phyloP scores from a whole-genome alignment of 129 eudicot genomes.

The Helichrysum umbraculigerum region DNA sequence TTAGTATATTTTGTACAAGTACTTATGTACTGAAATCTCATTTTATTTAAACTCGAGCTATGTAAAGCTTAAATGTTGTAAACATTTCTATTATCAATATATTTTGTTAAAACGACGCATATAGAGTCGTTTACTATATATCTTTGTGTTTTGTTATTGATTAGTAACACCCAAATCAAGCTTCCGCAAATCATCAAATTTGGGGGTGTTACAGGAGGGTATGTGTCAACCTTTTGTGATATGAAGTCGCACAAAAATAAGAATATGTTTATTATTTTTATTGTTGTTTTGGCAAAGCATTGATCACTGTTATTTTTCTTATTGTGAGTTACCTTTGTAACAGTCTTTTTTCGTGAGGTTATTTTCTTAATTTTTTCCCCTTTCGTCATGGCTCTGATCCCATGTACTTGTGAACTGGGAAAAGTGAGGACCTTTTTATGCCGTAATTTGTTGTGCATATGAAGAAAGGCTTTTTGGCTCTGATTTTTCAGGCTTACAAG shows the following conservation, averaged over 20 bases:
- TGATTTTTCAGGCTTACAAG: constrained; percentile 2
- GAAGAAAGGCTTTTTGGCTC: constrained; percentile 34
- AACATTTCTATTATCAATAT: too few relatives aligned
- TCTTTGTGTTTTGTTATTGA: too few relatives aligned
- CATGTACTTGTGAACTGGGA: constrained; percentile 36
- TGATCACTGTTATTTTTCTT: background rate
- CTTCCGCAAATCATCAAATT: too few relatives aligned
- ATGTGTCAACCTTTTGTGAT: constrained; percentile 11
- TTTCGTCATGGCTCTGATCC: constrained; percentile 34
- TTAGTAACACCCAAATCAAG: too few relatives aligned
- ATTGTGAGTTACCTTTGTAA: constrained; percentile 27
- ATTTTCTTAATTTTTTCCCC: constrained; percentile 15
- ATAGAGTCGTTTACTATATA: too few relatives aligned
- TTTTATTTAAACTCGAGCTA: too few relatives aligned
- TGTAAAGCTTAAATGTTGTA: too few relatives aligned
- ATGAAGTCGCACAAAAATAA: background rate
- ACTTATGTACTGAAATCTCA: too few relatives aligned
- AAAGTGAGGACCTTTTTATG: constrained; percentile 30
- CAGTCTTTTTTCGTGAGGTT: constrained; percentile 22
- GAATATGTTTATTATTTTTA: too few relatives aligned
- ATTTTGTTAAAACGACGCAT: too few relatives aligned
- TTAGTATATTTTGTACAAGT: too few relatives aligned
- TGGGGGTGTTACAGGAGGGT: too few relatives aligned
- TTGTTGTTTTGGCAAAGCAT: background rate
- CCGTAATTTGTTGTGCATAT: constrained; percentile 43